Evolutionary conservation across 371 early-diverging fungal genomes (phyloP).

Genomic region (Dinochytrium kinnereticum): DNA sequence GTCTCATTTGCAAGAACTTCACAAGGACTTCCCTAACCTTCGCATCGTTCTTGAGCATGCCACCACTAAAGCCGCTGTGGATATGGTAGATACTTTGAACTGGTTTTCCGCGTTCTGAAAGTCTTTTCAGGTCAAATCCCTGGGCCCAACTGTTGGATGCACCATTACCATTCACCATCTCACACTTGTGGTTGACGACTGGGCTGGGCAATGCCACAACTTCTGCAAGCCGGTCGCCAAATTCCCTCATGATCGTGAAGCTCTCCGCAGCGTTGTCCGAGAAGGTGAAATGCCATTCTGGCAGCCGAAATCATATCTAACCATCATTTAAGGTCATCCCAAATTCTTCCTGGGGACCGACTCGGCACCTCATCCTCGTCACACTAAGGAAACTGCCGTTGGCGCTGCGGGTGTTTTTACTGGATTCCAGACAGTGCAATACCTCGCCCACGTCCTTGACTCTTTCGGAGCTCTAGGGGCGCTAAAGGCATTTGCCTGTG

Average conservation of each 20-base stretch:
- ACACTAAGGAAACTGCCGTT: slow-evolving; percentile 82
- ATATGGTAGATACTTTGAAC: slow-evolving; percentile 57
- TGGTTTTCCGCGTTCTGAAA: no score
- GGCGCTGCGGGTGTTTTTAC: slow-evolving; percentile 90
- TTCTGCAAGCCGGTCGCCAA: slow-evolving; percentile 99
- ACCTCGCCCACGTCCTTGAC: slow-evolving; percentile 87
- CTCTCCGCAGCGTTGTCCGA: slow-evolving; percentile 83
- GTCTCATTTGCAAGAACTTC: slow-evolving; percentile 80
- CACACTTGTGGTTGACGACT: slow-evolving; percentile 90
- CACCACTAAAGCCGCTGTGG: slow-evolving; percentile 91
- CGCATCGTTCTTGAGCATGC: slow-evolving; percentile 97
- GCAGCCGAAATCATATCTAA: background rate
- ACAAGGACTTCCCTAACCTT: slow-evolving; percentile 87
- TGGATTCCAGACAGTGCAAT: slow-evolving; percentile 80
- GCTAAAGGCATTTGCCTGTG: slow-evolving; percentile 81
- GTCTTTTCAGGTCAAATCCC: slow-evolving; percentile 70
- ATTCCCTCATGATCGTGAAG: slow-evolving; percentile 89
- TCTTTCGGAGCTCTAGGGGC: slow-evolving; percentile 81
- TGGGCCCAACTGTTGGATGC: slow-evolving; percentile 91
- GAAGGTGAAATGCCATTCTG: slow-evolving; percentile 54
- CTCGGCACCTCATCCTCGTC: slow-evolving; percentile 93
- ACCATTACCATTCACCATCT: slow-evolving; percentile 96
- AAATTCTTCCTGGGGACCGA: slow-evolving; percentile 97
- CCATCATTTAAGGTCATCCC: slow-evolving; percentile 75
- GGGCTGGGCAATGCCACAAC: slow-evolving; percentile 95